Evolutionary conservation across 352 stramenopile genomes (phyloP).

Genomic region (Globisporangium camurandrum): DNA sequence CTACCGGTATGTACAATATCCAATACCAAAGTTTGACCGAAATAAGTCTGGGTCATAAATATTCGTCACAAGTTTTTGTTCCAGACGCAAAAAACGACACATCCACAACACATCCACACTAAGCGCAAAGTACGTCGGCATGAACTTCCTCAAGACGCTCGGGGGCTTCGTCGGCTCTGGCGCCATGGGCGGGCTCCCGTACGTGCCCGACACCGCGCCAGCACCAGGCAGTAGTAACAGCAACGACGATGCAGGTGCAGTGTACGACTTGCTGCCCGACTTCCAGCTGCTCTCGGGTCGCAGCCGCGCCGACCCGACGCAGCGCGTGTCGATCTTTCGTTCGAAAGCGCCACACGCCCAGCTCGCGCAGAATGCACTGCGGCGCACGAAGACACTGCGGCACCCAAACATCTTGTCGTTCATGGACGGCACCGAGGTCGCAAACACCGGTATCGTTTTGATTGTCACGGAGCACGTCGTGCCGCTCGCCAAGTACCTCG

Average conservation of each 20-base stretch:
- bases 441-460: slow-evolving; percentile 83
- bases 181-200: slow-evolving; percentile 67
- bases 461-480: slow-evolving; percentile 93
- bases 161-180: slow-evolving; percentile 60
- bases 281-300: slow-evolving; percentile 84
- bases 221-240: not conserved
- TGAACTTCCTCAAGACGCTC: slow-evolving; percentile 88
- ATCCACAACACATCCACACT: not conserved
- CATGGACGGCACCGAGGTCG: slow-evolving; percentile 69
- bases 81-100: too few species aligned
- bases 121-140: slow-evolving; percentile 10
- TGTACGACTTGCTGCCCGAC: slow-evolving; percentile 59
- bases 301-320: slow-evolving; percentile 70
- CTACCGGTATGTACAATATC: too few species aligned
- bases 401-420: slow-evolving; percentile 92
- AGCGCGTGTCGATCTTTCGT: slow-evolving; percentile 90
- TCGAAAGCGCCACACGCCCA: slow-evolving; percentile 68
- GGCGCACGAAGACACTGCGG: slow-evolving; percentile 89
- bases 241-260: slow-evolving; percentile 31
- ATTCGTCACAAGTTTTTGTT: too few species aligned
- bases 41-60: too few species aligned
- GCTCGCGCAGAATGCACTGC: slow-evolving; percentile 88
- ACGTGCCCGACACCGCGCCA: slow-evolving; percentile 32
- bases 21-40: too few species aligned
- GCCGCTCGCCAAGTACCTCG: slow-evolving; percentile 86